Base-by-base conservation (phyloP, 352 stramenopile genomes). In the Pythium myriotylum region DNA sequence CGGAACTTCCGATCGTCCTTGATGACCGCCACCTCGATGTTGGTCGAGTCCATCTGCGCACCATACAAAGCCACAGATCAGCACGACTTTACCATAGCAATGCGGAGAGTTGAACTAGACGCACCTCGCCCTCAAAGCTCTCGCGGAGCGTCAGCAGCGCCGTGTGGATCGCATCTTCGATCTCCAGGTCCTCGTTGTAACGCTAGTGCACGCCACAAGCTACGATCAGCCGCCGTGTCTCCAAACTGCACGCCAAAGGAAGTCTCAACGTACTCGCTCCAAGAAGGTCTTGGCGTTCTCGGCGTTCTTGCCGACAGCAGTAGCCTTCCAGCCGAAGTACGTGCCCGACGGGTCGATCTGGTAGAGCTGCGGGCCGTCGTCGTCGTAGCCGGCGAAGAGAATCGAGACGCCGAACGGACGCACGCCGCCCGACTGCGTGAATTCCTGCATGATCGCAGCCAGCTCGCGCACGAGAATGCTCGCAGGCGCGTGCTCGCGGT, bases 261-360 rank as follows among this genome's bases (percentile, higher is more conserved):
- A 40, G 29, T 10, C 29, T 10, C 22, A 49, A 92, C 98, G 51
- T 60, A 91, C 97, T 84, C 85, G 97, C 95, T 99, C 98, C 27
- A 99, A 79, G 77, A 99, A 99, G 43, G 94, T 99, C 78, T 99
- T 99, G 69, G 97, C 97, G 81, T 97, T 99, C 45, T 98, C 90
- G 62, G 97, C 98, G 71, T 99, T 86, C 69, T 97, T 98, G 49
- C 97, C 98, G 74, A 99, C 99, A 12, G 98, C 98, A 27, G 97
- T 99, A n/a, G 98, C 98, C 77, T 99, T 99, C 98, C 98, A 99
- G 42, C 92, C 96, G 82, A 99, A 99, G 78, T 99, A 99, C 5
- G 97, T 87, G 29, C 97, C 97, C 9, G 89, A 98, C 8, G 97
- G 97, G 74, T 99, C 97, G 26, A 99, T 98, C 76, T 98, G 94